A percentile compares a stretch with the other conserved stretches of the same genome.
phyloP scores from a whole-genome alignment of 352 stramenopile genomes.

The Peronospora farinosa region DNA sequence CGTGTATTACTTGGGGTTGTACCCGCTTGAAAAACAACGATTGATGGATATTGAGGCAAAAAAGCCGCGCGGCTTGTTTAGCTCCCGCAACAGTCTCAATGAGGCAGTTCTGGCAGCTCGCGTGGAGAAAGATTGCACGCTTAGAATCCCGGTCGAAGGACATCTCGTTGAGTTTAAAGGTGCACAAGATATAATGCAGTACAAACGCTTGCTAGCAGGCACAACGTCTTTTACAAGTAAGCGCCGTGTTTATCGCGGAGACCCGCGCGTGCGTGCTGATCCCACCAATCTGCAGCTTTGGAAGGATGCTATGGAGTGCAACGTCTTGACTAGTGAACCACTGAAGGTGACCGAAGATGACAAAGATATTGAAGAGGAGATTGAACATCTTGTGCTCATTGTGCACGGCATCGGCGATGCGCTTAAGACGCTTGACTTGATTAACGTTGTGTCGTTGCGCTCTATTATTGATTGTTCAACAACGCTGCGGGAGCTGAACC shows the following conservation, averaged over 20 bases:
- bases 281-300: conserved; percentile 45
- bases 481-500: conserved; percentile 58
- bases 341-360: conserved; percentile 45
- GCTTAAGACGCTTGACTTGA: conserved; percentile 79
- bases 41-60: conserved; percentile 41
- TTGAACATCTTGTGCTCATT: conserved; percentile 85
- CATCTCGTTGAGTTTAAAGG: conserved; percentile 83
- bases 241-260: conserved; percentile 65
- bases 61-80: conserved; percentile 47
- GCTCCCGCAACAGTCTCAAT: conserved; percentile 27
- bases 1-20: conserved; percentile 69
- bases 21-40: conserved; percentile 55
- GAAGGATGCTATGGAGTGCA: conserved; percentile 48
- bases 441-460: conserved; percentile 75
- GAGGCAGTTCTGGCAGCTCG: conserved; percentile 26
- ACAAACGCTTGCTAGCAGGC: conserved; percentile 63
- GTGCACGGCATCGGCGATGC: conserved; percentile 88
- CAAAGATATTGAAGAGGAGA: conserved; percentile 60
- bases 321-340: conserved; percentile 23
- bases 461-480: conserved; percentile 81
- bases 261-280: conserved; percentile 64
- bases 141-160: conserved; percentile 69
- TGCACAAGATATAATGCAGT: conserved; percentile 73
- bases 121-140: conserved; percentile 41
- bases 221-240: conserved; percentile 81